Conservation (phyloP, 2,329 filamentous ascomycete species). For the Ophiostoma montium region DNA sequence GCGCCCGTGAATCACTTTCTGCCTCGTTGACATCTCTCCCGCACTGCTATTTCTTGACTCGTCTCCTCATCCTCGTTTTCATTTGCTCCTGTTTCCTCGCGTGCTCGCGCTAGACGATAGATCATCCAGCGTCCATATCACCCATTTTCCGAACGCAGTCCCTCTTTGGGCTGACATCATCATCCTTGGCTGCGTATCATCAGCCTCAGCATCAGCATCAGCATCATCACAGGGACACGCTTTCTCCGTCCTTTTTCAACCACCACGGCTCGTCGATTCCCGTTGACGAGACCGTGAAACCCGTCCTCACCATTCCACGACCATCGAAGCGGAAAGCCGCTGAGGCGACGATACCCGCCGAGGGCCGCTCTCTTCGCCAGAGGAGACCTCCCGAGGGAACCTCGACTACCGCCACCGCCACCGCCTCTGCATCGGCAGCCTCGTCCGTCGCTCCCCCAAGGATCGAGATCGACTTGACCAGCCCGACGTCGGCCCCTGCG, state of each 20-base stretch:
- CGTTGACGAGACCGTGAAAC: conserved; percentile 14
- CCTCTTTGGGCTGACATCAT: too few relatives aligned
- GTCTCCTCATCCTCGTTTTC: too few relatives aligned
- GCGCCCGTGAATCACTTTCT: too few relatives aligned
- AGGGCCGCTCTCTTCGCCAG: conserved; percentile 26
- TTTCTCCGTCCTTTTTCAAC: not conserved
- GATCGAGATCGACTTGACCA: conserved; percentile 34
- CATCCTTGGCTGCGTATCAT: too few relatives aligned
- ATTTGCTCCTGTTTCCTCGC: too few relatives aligned
- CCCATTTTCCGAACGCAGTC: too few relatives aligned
- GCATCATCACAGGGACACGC: too few relatives aligned
- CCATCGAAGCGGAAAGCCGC: conserved; percentile 50
- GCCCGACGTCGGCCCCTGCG: conserved; percentile 27
- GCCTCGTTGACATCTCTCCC: too few relatives aligned
- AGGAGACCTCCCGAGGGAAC: conserved; percentile 42
- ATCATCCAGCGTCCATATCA: too few relatives aligned
- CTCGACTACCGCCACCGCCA: not conserved
- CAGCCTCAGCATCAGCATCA: too few relatives aligned
- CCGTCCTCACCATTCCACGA: conserved; percentile 38
- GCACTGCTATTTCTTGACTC: too few relatives aligned
- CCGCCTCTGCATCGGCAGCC: not conserved
- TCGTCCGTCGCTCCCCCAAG: conserved; percentile 18
- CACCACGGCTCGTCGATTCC: conserved; percentile 12
- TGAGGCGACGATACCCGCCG: conserved; percentile 45
- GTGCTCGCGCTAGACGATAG: too few relatives aligned